Base-by-base conservation (phyloP, 257 asterid species). In the Penstemon newberryi region DNA sequence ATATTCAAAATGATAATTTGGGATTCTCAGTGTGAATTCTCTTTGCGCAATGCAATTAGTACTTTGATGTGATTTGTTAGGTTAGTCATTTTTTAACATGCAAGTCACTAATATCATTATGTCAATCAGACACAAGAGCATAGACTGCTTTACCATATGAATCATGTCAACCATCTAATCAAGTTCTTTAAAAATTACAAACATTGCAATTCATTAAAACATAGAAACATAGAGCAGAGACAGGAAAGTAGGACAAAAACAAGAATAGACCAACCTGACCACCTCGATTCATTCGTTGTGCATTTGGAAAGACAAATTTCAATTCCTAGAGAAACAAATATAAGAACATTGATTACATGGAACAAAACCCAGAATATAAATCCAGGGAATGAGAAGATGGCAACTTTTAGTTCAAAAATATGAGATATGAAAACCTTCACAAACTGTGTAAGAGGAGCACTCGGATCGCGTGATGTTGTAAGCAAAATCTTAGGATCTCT, bases 391-490 rank as follows among this genome's bases (percentile, higher is more conserved):
- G 3, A 15, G 4, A 8, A 68, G 8, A 49, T 18, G 56, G 5
- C 13, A 6, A 7, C 19, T 47, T 47, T 33, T 37, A 66, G 56
- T 40, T 36, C 56, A 52, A 52, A 69, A 49, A 63, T 43, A 2
- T 51, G 10, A 67, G 70, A 51, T 9, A 12, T 43, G 38, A 39
- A 73, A 69, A 93, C 99, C 97, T 93, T 93, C 19, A 85, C 97
- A 82, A 93, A 93, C 79, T 87, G 99, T 5, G 95, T 82, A 63
- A 90, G 96, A 51, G 99, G 99, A 72, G 89, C 97, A 82, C 99
- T 90, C 2, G 99, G 96, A 74, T 87, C 78, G 9, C 97, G 91
- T 6, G 96, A 93, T 36, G 97, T 88, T 62, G 97, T 90, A 10
- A 93, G 80, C 85, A 93, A 79, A 72, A 93, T 93, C 69, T 93